A percentile compares a stretch with the other conserved stretches of the same genome.
Evolutionary conservation across 306 rosid species (phyloP).

Genomic region (Corylus americana): DNA sequence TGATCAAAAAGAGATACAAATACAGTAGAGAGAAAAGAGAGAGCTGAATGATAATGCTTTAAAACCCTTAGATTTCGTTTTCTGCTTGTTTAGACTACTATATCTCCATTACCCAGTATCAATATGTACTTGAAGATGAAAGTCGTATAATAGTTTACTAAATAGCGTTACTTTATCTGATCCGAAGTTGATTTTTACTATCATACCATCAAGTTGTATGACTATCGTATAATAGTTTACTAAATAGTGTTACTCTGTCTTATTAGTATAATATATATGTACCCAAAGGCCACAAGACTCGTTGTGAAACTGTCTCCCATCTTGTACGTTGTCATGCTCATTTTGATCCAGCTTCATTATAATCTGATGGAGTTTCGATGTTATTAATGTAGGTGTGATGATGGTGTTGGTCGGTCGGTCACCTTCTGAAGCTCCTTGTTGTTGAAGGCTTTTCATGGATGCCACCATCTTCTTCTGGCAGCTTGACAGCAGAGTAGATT

Average conservation of each 20-base stretch:
- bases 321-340: background rate
- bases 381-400: slow-evolving; percentile 12
- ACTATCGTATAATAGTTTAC: no score
- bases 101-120: background rate
- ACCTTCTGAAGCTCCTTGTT: slow-evolving; percentile 59
- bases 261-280: slow-evolving; percentile 5
- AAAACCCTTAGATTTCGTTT: background rate
- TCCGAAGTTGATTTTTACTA: no score
- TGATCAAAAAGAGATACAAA: background rate
- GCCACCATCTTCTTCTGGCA: slow-evolving; percentile 52
- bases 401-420: slow-evolving; percentile 28
- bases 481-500: slow-evolving; percentile 67
- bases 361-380: background rate
- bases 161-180: no score
- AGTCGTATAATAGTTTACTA: no score
- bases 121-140: background rate
- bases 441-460: slow-evolving; percentile 38
- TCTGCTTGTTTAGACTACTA: background rate
- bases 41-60: background rate
- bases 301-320: background rate
- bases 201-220: no score
- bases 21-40: background rate
- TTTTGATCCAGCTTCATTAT: slow-evolving; percentile 9
- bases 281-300: background rate
- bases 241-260: background rate